Conservation (phyloP, 2,329 filamentous ascomycete species). For the Penicillium glabrum region DNA sequence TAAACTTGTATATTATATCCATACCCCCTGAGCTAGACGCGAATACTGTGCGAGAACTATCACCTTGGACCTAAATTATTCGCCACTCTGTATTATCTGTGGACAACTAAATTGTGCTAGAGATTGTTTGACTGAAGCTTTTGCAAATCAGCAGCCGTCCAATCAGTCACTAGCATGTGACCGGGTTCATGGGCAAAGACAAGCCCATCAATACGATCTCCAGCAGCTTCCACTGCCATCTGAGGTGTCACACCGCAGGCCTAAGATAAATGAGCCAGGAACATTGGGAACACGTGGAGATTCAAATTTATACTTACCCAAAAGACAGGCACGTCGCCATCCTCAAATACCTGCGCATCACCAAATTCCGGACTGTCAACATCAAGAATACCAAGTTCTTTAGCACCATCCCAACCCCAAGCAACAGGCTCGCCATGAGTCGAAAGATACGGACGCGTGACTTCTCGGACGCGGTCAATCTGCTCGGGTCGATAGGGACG, state of each 20-base stretch:
- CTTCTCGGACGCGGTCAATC: slow-evolving; percentile 53
- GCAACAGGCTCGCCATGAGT: slow-evolving; percentile 66
- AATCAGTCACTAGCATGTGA: slow-evolving; percentile 63
- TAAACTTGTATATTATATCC: slow-evolving; percentile 2
- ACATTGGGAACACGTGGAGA: background rate
- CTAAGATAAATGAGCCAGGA: slow-evolving; percentile 44
- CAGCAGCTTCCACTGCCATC: slow-evolving; percentile 60
- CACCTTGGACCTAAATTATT: background rate
- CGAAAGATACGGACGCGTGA: slow-evolving; percentile 55
- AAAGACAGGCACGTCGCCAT: slow-evolving; percentile 39
- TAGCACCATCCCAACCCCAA: slow-evolving; percentile 62
- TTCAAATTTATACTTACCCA: slow-evolving; percentile 21
- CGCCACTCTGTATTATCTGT: background rate
- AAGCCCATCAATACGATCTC: slow-evolving; percentile 48
- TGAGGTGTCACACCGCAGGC: slow-evolving; percentile 68
- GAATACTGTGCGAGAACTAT: background rate
- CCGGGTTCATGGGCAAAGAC: slow-evolving; percentile 64
- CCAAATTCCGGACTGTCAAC: slow-evolving; percentile 59
- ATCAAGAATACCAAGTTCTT: slow-evolving; percentile 55
- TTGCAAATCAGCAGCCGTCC: slow-evolving; percentile 41
- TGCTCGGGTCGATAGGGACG: slow-evolving; percentile 54
- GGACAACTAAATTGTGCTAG: background rate
- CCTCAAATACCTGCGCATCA: slow-evolving; percentile 43
- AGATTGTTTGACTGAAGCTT: slow-evolving; percentile 8
- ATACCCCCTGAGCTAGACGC: background rate